Conservation (phyloP, 345 rosid species). For the Populus davidiana region DNA sequence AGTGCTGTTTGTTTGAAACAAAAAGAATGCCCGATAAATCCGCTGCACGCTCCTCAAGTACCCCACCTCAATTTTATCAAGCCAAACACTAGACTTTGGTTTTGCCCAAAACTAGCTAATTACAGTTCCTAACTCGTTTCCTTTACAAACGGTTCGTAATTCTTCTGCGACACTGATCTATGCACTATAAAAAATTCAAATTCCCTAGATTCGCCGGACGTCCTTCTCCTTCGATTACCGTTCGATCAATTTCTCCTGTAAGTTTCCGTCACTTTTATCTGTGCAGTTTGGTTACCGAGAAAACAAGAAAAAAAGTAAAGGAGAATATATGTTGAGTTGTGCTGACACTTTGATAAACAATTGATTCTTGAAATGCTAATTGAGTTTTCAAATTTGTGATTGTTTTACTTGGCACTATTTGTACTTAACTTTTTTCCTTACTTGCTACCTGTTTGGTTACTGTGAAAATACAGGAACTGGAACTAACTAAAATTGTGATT, state of each 20-base stretch:
- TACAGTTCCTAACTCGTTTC: not conserved
- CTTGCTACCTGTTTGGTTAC: not conserved
- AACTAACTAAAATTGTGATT: too few relatives aligned
- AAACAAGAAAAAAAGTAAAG: not conserved
- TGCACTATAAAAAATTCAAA: not conserved
- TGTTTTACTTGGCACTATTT: too few relatives aligned
- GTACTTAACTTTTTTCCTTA: too few relatives aligned
- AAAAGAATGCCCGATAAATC: not conserved
- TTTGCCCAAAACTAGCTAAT: not conserved
- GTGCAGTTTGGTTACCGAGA: not conserved
- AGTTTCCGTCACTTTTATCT: not conserved
- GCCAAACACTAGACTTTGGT: not conserved
- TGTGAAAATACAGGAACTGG: not conserved
- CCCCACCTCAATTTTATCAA: not conserved
- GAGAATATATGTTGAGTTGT: not conserved
- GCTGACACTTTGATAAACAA: not conserved
- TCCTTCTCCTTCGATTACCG: not conserved
- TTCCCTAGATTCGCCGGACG: not conserved
- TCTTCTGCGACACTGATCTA: not conserved
- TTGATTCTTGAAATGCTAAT: not conserved
- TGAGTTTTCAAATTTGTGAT: too few relatives aligned
- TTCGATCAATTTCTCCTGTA: conserved; percentile 2
- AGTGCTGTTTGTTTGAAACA: not conserved
- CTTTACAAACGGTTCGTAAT: not conserved
- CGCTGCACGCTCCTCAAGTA: not conserved